phyloP scores from a whole-genome alignment of 441 rosid species.

The Aquilaria agallochum region DNA sequence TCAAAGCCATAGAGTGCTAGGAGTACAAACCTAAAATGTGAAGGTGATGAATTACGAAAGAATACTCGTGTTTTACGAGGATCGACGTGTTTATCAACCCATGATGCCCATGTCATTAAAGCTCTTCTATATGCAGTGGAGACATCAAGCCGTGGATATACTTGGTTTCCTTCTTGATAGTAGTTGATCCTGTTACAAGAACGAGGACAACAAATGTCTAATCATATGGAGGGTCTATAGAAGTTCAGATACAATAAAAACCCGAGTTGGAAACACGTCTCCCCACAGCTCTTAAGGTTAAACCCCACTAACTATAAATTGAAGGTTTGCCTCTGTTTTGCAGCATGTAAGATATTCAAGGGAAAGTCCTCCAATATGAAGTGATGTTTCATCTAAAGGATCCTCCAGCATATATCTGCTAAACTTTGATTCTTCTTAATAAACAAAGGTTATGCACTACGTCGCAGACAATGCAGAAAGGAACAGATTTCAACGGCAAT shows the following conservation, averaged over 20 bases:
- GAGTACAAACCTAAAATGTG: slow-evolving; percentile 77
- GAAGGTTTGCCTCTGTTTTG: too few species aligned
- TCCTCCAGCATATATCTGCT: too few species aligned
- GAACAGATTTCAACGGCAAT: not conserved
- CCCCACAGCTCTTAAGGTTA: too few species aligned
- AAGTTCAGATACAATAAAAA: too few species aligned
- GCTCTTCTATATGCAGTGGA: slow-evolving; percentile 74
- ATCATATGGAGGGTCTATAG: too few species aligned
- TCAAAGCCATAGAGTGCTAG: not conserved
- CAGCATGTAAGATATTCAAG: too few species aligned
- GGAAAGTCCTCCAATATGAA: too few species aligned
- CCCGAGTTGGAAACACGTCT: too few species aligned
- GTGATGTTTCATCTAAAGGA: too few species aligned
- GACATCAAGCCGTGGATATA: slow-evolving; percentile 74
- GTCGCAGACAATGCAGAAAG: not conserved
- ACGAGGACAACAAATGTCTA: too few species aligned
- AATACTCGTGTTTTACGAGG: slow-evolving; percentile 68
- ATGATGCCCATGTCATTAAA: slow-evolving; percentile 75
- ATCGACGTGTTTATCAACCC: slow-evolving; percentile 72
- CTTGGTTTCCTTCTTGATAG: slow-evolving; percentile 74
- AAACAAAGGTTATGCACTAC: not conserved
- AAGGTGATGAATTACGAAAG: slow-evolving; percentile 79
- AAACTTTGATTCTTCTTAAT: too few species aligned
- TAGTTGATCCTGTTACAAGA: slow-evolving; percentile 65
- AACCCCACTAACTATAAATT: too few species aligned